Conservation (phyloP, 345 rosid genomes). For the Populus alba region DNA sequence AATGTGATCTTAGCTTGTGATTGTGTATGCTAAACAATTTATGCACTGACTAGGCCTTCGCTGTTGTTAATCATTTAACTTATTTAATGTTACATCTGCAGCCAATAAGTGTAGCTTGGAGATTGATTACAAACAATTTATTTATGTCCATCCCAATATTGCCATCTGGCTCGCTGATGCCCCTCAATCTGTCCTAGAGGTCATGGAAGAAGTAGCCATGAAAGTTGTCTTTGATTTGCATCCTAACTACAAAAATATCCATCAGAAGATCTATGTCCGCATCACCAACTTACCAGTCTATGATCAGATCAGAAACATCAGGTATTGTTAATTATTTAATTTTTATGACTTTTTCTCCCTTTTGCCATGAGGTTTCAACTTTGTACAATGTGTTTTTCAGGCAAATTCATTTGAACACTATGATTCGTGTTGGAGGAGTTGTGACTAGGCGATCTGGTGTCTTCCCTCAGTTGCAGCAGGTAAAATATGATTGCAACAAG, state of each 20-base stretch:
- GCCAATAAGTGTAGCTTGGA: constrained; percentile 92
- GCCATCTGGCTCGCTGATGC: constrained; percentile 99
- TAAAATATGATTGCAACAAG: constrained; percentile 94
- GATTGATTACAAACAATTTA: constrained; percentile 87
- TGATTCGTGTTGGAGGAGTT: constrained; percentile 99
- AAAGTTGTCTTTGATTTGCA: constrained; percentile 81
- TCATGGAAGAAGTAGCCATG: constrained; percentile 87
- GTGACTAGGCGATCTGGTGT: constrained; percentile 97
- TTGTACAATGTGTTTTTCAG: constrained; percentile 37
- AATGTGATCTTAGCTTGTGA: not conserved
- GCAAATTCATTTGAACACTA: constrained; percentile 95
- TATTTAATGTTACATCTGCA: constrained; percentile 34
- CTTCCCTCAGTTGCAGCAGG: constrained; percentile 97
- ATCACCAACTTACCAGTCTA: constrained; percentile 83
- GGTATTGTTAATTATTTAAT: constrained; percentile 37
- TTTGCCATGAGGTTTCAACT: not conserved
- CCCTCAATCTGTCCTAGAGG: constrained; percentile 93
- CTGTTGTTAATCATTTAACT: not conserved
- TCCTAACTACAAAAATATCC: constrained; percentile 84
- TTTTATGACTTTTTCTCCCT: not conserved
- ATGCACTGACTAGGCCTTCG: not conserved
- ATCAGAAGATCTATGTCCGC: constrained; percentile 80
- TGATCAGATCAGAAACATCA: constrained; percentile 92
- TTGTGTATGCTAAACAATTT: not conserved
- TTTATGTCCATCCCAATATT: constrained; percentile 85